Conservation (phyloP, 2,329 filamentous ascomycete species). For the Colletotrichum liaoningense region DNA sequence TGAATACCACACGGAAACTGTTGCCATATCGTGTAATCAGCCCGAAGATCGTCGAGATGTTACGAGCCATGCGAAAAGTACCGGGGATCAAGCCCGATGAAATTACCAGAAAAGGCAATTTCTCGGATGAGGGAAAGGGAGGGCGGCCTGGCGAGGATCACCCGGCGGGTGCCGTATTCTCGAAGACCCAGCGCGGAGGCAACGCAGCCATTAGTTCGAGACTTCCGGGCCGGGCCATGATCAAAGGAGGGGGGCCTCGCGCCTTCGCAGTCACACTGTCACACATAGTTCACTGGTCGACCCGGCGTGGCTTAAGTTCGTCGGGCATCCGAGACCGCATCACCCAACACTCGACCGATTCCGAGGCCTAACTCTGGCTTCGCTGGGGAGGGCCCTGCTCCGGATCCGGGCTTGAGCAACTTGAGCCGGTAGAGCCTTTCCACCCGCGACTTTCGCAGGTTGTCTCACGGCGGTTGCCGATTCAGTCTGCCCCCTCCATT, state of each 20-base stretch:
- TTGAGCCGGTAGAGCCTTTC: neutral
- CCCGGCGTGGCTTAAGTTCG: conserved; percentile 10
- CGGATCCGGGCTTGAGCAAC: neutral
- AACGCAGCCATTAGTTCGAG: neutral
- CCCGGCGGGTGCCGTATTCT: neutral
- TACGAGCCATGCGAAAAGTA: neutral
- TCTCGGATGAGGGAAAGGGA: neutral
- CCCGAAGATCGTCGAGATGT: neutral
- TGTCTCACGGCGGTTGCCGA: neutral
- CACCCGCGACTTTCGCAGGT: neutral
- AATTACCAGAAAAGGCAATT: neutral
- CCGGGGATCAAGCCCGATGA: neutral
- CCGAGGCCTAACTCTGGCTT: neutral
- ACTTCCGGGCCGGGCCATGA: conserved; percentile 25
- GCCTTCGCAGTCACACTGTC: too few relatives aligned
- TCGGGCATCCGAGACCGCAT: neutral
- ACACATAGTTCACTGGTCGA: neutral
- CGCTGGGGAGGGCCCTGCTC: neutral
- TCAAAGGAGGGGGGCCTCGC: neutral
- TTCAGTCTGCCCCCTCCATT: neutral
- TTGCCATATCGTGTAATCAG: neutral
- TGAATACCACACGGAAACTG: neutral
- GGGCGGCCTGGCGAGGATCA: neutral
- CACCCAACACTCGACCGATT: neutral
- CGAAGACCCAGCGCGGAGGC: neutral